These are phyloP conservation scores for Serendipita vermifera DNA, from an alignment of 768 basidiomycete genomes.

Conservation along the genomic window DNA sequence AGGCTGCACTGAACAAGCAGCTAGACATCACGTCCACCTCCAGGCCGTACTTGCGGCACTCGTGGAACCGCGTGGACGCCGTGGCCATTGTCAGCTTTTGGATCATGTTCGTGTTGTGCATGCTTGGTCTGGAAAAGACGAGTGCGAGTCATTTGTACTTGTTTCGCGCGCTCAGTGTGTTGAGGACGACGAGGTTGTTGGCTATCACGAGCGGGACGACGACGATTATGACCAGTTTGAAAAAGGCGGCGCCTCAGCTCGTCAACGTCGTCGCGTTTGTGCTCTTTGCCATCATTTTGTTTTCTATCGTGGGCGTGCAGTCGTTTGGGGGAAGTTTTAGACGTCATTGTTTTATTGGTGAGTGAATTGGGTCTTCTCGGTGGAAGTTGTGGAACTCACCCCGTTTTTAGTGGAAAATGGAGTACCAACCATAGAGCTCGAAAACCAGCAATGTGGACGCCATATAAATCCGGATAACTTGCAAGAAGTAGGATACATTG, in stretches of 20 bases:
- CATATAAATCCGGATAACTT: constrained; percentile 52
- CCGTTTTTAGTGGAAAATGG: constrained; percentile 33
- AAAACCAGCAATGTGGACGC: constrained; percentile 64
- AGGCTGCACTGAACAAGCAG: constrained; percentile 2
- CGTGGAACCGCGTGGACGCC: constrained; percentile 84
- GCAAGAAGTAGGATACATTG: constrained; percentile 31
- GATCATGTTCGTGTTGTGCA: constrained; percentile 63
- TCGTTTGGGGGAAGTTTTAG: constrained; percentile 78
- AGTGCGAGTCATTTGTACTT: constrained; percentile 57
- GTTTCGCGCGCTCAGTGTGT: constrained; percentile 78
- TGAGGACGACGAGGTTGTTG: constrained; percentile 69
- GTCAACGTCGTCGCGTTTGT: constrained; percentile 86
- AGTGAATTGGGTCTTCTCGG: background rate
- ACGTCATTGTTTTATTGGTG: constrained; percentile 25
- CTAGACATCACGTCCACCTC: constrained; percentile 36
- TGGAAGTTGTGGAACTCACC: constrained; percentile 24
- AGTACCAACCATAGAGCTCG: constrained; percentile 33
- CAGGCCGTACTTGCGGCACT: constrained; percentile 79
- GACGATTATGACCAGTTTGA: constrained; percentile 85
- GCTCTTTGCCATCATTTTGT: constrained; percentile 74
- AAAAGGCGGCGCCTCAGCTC: constrained; percentile 79
- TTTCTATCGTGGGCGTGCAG: constrained; percentile 91
- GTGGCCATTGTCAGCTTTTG: constrained; percentile 79
- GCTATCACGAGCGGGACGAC: constrained; percentile 87
- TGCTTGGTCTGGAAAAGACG: constrained; percentile 53